These are phyloP conservation scores for Leccinum pallidistipes DNA, from an alignment of 1,284 basidiomycete species.

Conservation along the genomic window DNA sequence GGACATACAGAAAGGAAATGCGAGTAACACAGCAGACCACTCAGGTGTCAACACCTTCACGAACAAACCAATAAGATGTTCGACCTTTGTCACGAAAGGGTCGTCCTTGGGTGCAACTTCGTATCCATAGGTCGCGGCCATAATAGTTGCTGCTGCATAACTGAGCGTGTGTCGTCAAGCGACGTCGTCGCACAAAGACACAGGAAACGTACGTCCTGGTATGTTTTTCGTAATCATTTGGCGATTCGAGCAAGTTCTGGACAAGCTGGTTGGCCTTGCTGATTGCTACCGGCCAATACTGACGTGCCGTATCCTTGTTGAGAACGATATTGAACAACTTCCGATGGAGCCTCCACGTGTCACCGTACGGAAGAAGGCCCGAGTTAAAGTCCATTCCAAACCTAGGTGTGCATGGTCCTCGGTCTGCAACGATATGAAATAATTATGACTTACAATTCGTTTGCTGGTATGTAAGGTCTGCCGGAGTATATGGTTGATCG, in stretches of 20 bases:
- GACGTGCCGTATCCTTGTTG: conserved; percentile 12
- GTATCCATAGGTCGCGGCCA: conserved; percentile 30
- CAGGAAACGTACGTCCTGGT: conserved; percentile 21
- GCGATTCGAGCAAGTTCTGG: conserved; percentile 23
- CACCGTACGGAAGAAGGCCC: conserved; percentile 28
- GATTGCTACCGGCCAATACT: conserved; percentile 19
- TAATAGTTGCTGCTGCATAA: conserved; percentile 24
- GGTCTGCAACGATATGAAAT: background rate
- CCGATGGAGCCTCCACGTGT: conserved; percentile 27
- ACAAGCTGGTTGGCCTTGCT: conserved; percentile 23
- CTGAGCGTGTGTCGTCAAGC: conserved; percentile 14
- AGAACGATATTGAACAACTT: conserved; percentile 22
- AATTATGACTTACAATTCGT: conserved; percentile 16
- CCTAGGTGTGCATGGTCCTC: conserved; percentile 7
- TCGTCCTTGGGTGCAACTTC: conserved; percentile 23
- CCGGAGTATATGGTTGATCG: conserved; percentile 43
- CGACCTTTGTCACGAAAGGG: conserved; percentile 25
- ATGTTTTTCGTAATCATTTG: conserved; percentile 21
- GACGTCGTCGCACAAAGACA: background rate
- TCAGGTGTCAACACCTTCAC: conserved; percentile 22
- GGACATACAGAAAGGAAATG: conserved; percentile 28
- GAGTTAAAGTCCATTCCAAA: conserved; percentile 34
- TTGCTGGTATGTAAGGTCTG: conserved; percentile 32
- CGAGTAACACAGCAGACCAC: conserved; percentile 17
- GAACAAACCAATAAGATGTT: conserved; percentile 14